Percentiles rank a stretch among this genome's conserved stretches.
phyloP scores from a whole-genome alignment of 176 grass and related monocot genomes.

The Raddia guianensis region DNA sequence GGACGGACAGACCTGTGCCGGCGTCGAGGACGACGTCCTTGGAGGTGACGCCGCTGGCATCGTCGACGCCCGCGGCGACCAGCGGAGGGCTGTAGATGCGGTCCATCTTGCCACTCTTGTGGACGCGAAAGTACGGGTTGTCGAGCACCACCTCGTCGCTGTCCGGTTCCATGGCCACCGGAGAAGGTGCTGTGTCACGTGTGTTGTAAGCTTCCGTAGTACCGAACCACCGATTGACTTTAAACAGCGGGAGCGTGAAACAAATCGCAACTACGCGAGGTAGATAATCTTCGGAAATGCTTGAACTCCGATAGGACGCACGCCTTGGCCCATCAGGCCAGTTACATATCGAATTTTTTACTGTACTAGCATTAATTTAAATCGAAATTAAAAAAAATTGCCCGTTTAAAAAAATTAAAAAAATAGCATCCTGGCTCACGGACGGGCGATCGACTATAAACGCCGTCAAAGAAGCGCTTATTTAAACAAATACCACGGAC shows the following conservation, averaged over 20 bases:
- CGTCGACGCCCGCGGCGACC: constrained; percentile 2
- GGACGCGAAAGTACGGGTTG: constrained; percentile 42
- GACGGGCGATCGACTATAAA: too few relatives aligned
- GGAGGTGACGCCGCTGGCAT: constrained; percentile 36
- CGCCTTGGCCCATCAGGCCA: too few relatives aligned
- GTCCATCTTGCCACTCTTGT: constrained; percentile 63
- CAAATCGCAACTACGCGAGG: neutral
- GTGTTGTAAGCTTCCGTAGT: neutral
- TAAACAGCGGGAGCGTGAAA: neutral
- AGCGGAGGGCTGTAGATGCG: constrained; percentile 35
- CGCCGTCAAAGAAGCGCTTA: too few relatives aligned
- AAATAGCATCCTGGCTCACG: too few relatives aligned
- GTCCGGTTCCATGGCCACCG: neutral
- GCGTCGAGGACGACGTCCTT: constrained; percentile 69
- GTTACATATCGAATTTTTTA: too few relatives aligned
- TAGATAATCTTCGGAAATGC: neutral
- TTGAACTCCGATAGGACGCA: too few relatives aligned
- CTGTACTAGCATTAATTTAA: too few relatives aligned
- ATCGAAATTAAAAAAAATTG: too few relatives aligned
- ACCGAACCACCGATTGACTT: neutral
- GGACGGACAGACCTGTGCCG: constrained; percentile 43
- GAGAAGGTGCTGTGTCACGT: neutral
- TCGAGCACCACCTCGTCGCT: constrained; percentile 41
- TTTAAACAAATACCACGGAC: too few relatives aligned
- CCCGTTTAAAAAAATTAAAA: too few relatives aligned